Base-by-base conservation (phyloP, 83 land plant species). In the Diphasiastrum complanatum region DNA sequence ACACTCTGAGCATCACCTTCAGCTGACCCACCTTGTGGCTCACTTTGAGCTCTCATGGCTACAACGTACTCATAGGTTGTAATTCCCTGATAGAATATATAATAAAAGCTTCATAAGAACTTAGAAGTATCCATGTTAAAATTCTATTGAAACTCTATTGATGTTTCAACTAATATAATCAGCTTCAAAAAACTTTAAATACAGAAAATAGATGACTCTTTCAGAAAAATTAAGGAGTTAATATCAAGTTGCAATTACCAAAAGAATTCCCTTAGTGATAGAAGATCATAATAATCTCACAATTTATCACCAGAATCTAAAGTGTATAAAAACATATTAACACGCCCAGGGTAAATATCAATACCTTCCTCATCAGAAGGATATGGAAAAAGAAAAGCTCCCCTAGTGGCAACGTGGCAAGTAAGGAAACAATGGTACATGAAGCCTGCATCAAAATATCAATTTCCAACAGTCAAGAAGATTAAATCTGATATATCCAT, bases 371-470 rank as follows among this genome's bases (percentile, higher is more conserved):
- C 14, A 67, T 67, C 19, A 67, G 70, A 45, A 67, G 56, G 19
- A 67, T 34, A 47, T 67, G 70, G 70, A 67, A 67, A 34, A 67
- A 67, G 43, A 67, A 48, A 4, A 67, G 66, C 33, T 67, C 59
- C 37, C 33, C 20, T 12, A 67, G 36, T 3, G 70, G 70, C 24
- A 59, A 16, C 27, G 70, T 56, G 29, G 40, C 70, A 14, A 47
- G 28, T 27, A 58, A 30, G 32, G 70, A 50, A 47, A 67, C 25
- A 24, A 58, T 31, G 0, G 70, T 36, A 29, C 40, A 33, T 33
- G 33, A 14, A 12, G 38, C 64, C 70, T 67, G 63, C 48, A 65
- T n/a, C n/a, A n/a, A n/a, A n/a, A n/a, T n/a, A n/a, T n/a, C n/a
- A n/a, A n/a, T n/a, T n/a, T n/a, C n/a, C n/a, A n/a, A n/a, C n/a